Conservation (phyloP, 352 stramenopile genomes). For the Globisporangium nodosum region DNA sequence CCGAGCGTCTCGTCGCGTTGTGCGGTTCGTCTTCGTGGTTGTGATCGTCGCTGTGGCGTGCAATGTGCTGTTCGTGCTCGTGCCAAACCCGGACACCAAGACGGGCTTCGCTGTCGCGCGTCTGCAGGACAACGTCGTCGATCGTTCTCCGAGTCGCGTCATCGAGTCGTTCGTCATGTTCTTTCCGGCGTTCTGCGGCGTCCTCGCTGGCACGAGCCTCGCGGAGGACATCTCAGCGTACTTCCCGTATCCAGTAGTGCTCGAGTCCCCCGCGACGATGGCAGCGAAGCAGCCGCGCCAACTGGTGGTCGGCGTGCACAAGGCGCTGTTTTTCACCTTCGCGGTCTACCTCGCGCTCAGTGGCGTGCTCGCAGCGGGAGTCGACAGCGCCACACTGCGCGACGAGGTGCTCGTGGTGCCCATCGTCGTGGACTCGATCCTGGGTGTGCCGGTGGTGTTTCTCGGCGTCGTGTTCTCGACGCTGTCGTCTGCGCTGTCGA, state of each 20-base stretch:
- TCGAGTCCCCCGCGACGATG: slow-evolving; percentile 7
- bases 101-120: slow-evolving; percentile 23
- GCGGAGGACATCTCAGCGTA: slow-evolving; percentile 24
- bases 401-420: slow-evolving; percentile 32
- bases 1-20: slow-evolving; percentile 13
- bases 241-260: slow-evolving; percentile 9
- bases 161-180: slow-evolving; percentile 36
- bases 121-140: slow-evolving; percentile 24
- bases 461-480: slow-evolving; percentile 35
- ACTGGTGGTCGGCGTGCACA: slow-evolving; percentile 38
- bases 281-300: slow-evolving; percentile 17
- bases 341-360: slow-evolving; percentile 25
- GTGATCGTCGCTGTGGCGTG: slow-evolving; percentile 28
- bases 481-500: slow-evolving; percentile 42
- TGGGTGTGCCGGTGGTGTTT: slow-evolving; percentile 38
- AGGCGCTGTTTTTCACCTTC: slow-evolving; percentile 32
- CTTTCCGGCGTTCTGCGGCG: slow-evolving; percentile 38
- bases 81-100: slow-evolving; percentile 18
- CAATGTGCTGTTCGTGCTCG: slow-evolving; percentile 29
- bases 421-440: slow-evolving; percentile 36
- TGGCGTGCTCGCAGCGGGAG: slow-evolving; percentile 25
- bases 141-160: slow-evolving; percentile 12
- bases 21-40: slow-evolving; percentile 33
- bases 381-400: slow-evolving; percentile 24
- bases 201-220: slow-evolving; percentile 30